phyloP scores from a whole-genome alignment of 139 green algal species.

The Edaphochlamys debaryana region DNA sequence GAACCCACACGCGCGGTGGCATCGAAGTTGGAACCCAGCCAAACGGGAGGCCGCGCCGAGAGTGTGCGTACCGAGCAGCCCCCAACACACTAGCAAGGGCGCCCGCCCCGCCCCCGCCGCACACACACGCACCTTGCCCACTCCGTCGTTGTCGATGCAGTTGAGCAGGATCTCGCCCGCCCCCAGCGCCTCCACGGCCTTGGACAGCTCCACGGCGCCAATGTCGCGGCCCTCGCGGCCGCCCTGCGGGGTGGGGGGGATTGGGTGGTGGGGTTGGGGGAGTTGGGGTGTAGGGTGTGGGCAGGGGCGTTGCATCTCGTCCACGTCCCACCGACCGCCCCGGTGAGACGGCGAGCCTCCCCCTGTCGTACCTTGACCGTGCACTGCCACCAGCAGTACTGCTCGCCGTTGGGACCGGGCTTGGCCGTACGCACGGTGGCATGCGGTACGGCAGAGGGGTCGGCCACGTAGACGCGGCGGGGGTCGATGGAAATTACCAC shows the following conservation, averaged over 20 bases:
- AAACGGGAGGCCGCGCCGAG: too few relatives aligned
- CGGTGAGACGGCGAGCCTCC: not conserved
- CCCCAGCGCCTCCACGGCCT: conserved; percentile 91
- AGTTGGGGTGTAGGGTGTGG: too few relatives aligned
- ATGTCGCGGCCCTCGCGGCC: conserved; percentile 92
- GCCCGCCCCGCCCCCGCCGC: too few relatives aligned
- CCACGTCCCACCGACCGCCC: too few relatives aligned
- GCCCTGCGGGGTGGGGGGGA: conserved; percentile 51
- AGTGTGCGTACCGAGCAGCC: too few relatives aligned
- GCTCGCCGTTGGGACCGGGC: conserved; percentile 93
- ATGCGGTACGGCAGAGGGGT: conserved; percentile 58
- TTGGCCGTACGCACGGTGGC: conserved; percentile 49
- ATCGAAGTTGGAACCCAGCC: too few relatives aligned
- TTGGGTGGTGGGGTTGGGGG: not conserved
- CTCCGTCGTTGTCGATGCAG: conserved; percentile 97
- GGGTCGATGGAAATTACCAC: conserved; percentile 96
- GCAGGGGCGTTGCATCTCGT: too few relatives aligned
- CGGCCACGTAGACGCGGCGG: conserved; percentile 85
- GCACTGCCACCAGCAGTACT: conserved; percentile 97
- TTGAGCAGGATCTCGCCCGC: conserved; percentile 99
- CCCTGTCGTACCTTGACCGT: conserved; percentile 77
- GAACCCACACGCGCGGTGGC: too few relatives aligned
- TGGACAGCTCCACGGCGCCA: conserved; percentile 92
- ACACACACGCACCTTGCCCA: conserved; percentile 62
- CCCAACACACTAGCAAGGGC: too few relatives aligned